Conservation (phyloP, 768 basidiomycete species). For the Suillus subalutaceus region DNA sequence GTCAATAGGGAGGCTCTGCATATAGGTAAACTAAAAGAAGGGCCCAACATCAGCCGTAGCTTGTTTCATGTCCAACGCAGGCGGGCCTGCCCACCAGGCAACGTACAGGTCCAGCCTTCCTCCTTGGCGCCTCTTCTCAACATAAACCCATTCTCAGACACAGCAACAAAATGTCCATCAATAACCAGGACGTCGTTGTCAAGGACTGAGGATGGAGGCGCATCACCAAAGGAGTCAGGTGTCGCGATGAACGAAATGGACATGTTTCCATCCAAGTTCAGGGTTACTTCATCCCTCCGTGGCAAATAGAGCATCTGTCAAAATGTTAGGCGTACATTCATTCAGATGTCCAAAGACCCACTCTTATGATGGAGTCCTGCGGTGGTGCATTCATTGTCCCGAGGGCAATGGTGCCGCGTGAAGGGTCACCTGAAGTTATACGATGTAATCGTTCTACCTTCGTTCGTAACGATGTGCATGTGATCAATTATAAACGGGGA, state of each 20-base stretch:
- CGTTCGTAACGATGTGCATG: background rate
- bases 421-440: constrained; percentile 74
- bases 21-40: background rate
- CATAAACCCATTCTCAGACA: constrained; percentile 58
- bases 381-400: constrained; percentile 53
- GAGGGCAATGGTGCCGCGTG: constrained; percentile 67
- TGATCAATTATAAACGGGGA: background rate
- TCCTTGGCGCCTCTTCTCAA: constrained; percentile 30
- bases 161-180: constrained; percentile 42
- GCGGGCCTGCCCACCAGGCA: constrained; percentile 35
- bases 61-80: constrained; percentile 27
- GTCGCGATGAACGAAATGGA: constrained; percentile 27
- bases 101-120: constrained; percentile 43
- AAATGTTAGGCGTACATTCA: constrained; percentile 4
- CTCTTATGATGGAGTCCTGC: constrained; percentile 54
- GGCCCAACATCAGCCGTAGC: background rate
- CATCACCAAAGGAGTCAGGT: constrained; percentile 18
- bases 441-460: constrained; percentile 44
- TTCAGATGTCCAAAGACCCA: constrained; percentile 28
- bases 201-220: constrained; percentile 18
- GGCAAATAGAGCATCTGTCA: constrained; percentile 48
- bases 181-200: constrained; percentile 16
- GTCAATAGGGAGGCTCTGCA: background rate
- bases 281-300: constrained; percentile 15
- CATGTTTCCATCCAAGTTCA: constrained; percentile 11